These are phyloP conservation scores for Saturnispora silvae DNA, from an alignment of 805 yeast genomes.

Conservation along the genomic window DNA sequence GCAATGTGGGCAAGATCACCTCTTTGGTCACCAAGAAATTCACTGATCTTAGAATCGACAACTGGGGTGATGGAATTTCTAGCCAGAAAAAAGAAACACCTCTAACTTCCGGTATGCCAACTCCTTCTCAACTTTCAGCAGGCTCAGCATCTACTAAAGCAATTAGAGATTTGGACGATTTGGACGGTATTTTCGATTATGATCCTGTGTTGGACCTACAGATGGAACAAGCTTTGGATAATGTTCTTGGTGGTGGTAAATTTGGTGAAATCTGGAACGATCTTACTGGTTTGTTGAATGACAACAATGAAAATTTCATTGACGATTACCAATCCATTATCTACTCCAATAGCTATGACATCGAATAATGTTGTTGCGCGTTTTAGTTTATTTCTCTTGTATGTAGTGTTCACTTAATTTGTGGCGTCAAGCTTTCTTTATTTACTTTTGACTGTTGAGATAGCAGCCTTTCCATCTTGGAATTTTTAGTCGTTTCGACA, in stretches of 20 bases:
- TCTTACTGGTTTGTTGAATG: constrained; percentile 3
- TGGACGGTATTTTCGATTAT: no score
- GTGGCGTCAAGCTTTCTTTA: no score
- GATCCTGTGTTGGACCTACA: not conserved
- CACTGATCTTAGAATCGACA: not conserved
- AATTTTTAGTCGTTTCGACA: no score
- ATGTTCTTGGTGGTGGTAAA: constrained; percentile 1
- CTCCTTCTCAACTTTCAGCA: not conserved
- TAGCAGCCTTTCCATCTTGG: no score
- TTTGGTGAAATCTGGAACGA: constrained; percentile 1
- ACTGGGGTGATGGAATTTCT: not conserved
- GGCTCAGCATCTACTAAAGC: not conserved
- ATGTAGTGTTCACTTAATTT: no score
- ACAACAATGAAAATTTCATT: not conserved
- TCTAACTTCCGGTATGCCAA: not conserved
- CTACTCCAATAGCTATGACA: no score
- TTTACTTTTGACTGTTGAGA: no score
- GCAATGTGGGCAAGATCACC: not conserved
- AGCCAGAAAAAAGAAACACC: not conserved
- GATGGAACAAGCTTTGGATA: constrained; percentile 2
- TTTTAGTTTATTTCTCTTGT: not conserved
- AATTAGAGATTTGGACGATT: not conserved
- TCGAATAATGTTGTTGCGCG: not conserved
- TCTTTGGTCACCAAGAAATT: not conserved
- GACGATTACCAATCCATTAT: no score